Conservation (phyloP, 176 grass and related monocot species). For the Oryza punctata region DNA sequence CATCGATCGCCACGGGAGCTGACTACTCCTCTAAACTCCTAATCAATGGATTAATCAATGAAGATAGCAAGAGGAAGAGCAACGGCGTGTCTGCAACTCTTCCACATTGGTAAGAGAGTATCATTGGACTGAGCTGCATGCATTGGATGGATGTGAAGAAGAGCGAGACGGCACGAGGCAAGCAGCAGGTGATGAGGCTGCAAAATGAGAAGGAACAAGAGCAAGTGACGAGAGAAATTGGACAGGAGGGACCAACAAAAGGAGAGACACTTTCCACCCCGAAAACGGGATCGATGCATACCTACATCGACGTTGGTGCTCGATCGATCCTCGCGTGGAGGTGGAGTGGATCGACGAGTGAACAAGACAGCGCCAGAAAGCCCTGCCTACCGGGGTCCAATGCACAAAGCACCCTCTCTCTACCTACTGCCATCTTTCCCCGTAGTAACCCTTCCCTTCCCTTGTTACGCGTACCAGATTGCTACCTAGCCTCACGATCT, state of each 20-base stretch:
- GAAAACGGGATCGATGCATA: not conserved
- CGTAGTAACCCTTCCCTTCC: not conserved
- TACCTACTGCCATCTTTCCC: not conserved
- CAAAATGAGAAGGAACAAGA: not conserved
- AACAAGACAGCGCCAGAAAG: constrained; percentile 25
- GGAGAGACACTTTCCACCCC: constrained; percentile 5
- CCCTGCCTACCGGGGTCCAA: constrained; percentile 3
- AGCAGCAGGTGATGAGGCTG: not conserved
- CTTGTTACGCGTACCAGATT: too few relatives aligned
- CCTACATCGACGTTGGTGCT: not conserved
- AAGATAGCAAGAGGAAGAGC: too few relatives aligned
- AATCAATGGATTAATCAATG: not conserved
- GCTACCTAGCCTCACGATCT: too few relatives aligned
- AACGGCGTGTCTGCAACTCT: not conserved
- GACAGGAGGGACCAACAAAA: constrained; percentile 7
- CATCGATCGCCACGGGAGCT: not conserved
- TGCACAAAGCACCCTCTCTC: not conserved
- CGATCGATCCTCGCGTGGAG: not conserved
- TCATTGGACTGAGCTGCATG: not conserved
- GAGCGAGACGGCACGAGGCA: not conserved
- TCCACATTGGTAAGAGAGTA: not conserved
- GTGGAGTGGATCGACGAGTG: not conserved
- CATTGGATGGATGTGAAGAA: not conserved
- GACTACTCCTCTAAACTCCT: not conserved
- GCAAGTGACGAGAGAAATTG: not conserved